Evolutionary conservation across 2,329 filamentous ascomycete species (phyloP), one percentile per base, ranked within the genome.

Genomic region (Capronia americana): DNA sequence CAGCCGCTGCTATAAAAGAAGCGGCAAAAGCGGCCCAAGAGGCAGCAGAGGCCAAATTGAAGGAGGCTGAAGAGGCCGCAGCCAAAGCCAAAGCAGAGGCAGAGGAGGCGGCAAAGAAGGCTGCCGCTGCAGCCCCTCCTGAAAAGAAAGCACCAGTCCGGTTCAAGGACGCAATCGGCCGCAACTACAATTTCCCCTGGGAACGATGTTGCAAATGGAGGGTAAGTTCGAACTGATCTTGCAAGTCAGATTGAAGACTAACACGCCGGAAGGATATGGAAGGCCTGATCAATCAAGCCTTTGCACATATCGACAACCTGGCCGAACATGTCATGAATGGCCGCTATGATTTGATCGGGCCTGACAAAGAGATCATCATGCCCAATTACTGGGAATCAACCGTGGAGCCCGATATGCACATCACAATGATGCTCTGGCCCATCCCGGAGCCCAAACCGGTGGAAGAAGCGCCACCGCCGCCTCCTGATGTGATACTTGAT

Each of bases 151-250:
- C 88, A 51, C 92, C 91, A 2, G 92, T 97, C 77, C 90, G 89
- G 72, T 96, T 96, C 81, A 96, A 96, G 79, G 93, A 97, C 76
- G 93, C 93, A 0, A 88, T 97, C 17, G 92, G 92, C 34, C 86
- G 93, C 71, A 97, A 96, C 78, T 97, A 96, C 77, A 95, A 88
- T 79, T 97, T 97, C 75, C 93, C 93, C 1, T 97, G 90, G 79
- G 87, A 93, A 69, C 78, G 96, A 32, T 97, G 93, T 78, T 87
- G 88, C 74, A 95, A 89, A 2, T 96, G 92, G 92, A 82, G 84
- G 81, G 91, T 93, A 87, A 76, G 87, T 85, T 65, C n/a, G 24
- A 17, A 30, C 55, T 10, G 41, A 46, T 51, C 51, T 14, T 50
- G 20, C 17, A 48, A 57, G 30, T 24, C 24, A 64, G 30, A 38